These are phyloP conservation scores for Neurospora cerealis DNA, from an alignment of 495 filamentous ascomycete genomes.

Conservation along the genomic window DNA sequence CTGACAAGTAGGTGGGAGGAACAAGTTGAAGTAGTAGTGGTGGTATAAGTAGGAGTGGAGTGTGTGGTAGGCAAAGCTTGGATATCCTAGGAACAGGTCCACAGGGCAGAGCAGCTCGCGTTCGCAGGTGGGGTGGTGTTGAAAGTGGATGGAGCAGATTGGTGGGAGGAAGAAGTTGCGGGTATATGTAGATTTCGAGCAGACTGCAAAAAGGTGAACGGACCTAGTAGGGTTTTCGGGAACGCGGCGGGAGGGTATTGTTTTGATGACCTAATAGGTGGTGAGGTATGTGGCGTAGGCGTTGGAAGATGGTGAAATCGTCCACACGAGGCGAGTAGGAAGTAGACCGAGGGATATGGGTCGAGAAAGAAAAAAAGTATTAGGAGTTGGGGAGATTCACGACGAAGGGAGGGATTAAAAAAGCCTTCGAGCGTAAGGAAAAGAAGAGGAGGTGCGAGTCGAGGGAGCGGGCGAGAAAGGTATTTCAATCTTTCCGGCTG, in stretches of 20 bases:
- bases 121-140: background rate
- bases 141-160: background rate
- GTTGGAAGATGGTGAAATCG: conserved; percentile 14
- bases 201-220: conserved; percentile 2
- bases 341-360: conserved; percentile 8
- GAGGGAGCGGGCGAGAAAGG: conserved; percentile 12
- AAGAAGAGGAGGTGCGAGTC: conserved; percentile 16
- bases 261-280: conserved; percentile 26
- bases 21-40: background rate
- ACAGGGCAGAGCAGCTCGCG: background rate
- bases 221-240: conserved; percentile 5
- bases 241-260: conserved; percentile 14
- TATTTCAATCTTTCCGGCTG: conserved; percentile 23
- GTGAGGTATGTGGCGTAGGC: conserved; percentile 10
- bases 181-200: background rate
- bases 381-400: conserved; percentile 26
- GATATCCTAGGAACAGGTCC: background rate
- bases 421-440: conserved; percentile 28
- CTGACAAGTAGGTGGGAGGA: background rate
- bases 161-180: conserved; percentile 1
- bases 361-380: conserved; percentile 12
- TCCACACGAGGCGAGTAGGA: conserved; percentile 7
- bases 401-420: conserved; percentile 30
- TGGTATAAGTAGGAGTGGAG: conserved; percentile 1
- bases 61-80: background rate